Evolutionary conservation across 2,329 filamentous ascomycete genomes (phyloP).

Genomic region (Decorospora gaudefroyi): DNA sequence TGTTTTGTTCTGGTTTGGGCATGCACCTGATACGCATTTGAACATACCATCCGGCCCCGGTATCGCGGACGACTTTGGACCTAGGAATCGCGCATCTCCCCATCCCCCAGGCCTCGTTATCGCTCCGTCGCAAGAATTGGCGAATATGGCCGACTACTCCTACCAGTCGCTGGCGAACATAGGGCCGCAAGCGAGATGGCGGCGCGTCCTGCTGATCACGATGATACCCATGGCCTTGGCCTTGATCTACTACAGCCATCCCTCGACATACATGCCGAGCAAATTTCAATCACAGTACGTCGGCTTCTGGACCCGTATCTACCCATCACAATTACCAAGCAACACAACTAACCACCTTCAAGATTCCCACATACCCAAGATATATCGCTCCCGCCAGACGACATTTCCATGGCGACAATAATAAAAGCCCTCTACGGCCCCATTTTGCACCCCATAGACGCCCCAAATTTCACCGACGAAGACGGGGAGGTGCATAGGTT

Average conservation of each 20-base stretch:
- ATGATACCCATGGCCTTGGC: slow-evolving; percentile 37
- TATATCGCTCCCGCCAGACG: slow-evolving; percentile 32
- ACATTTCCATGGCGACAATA: slow-evolving; percentile 44
- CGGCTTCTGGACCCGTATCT: too few species aligned
- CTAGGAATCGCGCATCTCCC: too few species aligned
- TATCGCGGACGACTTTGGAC: too few species aligned
- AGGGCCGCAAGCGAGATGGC: slow-evolving; percentile 44
- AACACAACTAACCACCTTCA: slow-evolving; percentile 9
- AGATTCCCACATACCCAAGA: slow-evolving; percentile 36
- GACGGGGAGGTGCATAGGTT: slow-evolving; percentile 44
- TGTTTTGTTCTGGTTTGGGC: background rate
- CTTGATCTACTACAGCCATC: slow-evolving; percentile 40
- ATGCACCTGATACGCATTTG: too few species aligned
- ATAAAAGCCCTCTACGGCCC: slow-evolving; percentile 46
- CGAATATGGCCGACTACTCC: slow-evolving; percentile 32
- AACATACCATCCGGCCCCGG: too few species aligned
- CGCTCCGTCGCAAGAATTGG: too few species aligned
- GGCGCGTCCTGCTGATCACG: slow-evolving; percentile 40
- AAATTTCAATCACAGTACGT: slow-evolving; percentile 32
- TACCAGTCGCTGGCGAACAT: slow-evolving; percentile 41
- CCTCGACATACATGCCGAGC: slow-evolving; percentile 29
- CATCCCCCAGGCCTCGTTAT: too few species aligned
- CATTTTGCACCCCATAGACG: slow-evolving; percentile 43
- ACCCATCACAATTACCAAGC: too few species aligned
- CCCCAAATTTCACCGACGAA: slow-evolving; percentile 47